Evolutionary conservation across 257 asterid species (phyloP), one percentile per base, ranked within the genome.

Genomic region (Euphrasia confusa): DNA sequence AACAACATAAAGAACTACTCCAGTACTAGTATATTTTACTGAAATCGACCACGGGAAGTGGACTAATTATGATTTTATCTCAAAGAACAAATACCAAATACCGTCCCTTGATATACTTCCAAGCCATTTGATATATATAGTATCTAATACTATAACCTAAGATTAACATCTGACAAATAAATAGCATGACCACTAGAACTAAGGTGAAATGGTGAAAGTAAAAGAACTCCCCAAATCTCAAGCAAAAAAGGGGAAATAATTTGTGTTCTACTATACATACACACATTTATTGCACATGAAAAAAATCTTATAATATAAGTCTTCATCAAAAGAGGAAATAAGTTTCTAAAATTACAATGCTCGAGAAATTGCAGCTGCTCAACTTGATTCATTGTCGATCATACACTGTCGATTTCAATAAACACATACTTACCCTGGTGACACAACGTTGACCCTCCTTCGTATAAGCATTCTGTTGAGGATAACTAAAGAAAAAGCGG

Each of bases 261-360:
- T 24, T 18, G 4, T 52, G 30, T 5, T 39, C 40, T 47, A n/a
- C 35, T 56, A n/a, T n/a, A n/a, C n/a, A 35, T 67, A 65, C 60
- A 56, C 11, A 56, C 49, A 59, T 37, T 33, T 44, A 7, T 24
- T 17, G 15, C 17, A 45, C 4, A 28, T n/a, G 14, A 14, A 10
- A 28, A 44, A 45, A 44, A 45, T 42, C 60, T 55, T 45, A 13
- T 30, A 11, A 50, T 40, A 24, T 33, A 50, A 55, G 4, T 24
- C 18, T 18, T 49, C 18, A 10, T 64, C 61, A 37, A 52, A 59
- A 59, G 30, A 14, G 21, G 9, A 21, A 5, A 15, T 61, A 64
- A 42, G 62, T 59, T 65, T 54, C 75, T 65, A 52, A 54, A 12
- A 14, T 27, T n/a, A 55, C 65, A 58, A 66, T 54, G 68, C 50